Base-by-base conservation (phyloP, 2,329 filamentous ascomycete genomes). In the Exutisphaerella laricina region DNA sequence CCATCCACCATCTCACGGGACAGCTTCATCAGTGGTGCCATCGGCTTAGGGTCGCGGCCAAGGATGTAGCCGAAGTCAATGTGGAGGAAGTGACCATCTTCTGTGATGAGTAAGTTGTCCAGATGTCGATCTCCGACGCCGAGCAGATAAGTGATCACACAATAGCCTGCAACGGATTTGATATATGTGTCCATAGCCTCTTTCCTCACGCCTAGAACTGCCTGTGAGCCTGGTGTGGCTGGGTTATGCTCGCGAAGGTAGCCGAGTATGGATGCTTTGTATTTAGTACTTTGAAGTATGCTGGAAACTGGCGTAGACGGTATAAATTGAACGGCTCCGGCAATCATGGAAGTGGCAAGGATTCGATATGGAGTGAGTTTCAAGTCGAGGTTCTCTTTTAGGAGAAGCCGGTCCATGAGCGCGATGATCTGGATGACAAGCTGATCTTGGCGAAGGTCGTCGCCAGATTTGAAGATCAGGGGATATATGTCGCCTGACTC, bases 51-150 rank as follows among this genome's bases (percentile, higher is more conserved):
- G 56, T 98, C 92, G 29, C 92, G 85, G 13, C 92, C 92, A 1
- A 98, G 82, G 49, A 98, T 98, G 66, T 94, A 98, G 30, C 94
- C 92, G 58, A 98, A 98, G 65, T 98, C 92, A 21, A 90, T 89
- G 63, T 98, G 92, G 75, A 98, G 96, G 72, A 98, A 98, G 66
- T 94, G 88, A 4, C 80, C 92, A 54, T 89, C 84, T 1, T 92
- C 89, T 0, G 88, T 80, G 4, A 98, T 79, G 18, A 98, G 80
- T 1, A 98, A 78, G 58, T 98, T 98, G 64, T 98, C 92, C 2
- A 97, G 76, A 66, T 98, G 92, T 1, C 92, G 82, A 63, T 98
- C 92, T 14, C 92, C 92, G 2, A 98, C 92, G 22, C 92, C 94
- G 9, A 98, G 78, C 12, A 98, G 85, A 64, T 98, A 98, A 0